A percentile compares a stretch with the other conserved stretches of the same genome.
Evolutionary conservation across 2,329 filamentous ascomycete species (phyloP).

Genomic region (Pyrenophora seminiperda): DNA sequence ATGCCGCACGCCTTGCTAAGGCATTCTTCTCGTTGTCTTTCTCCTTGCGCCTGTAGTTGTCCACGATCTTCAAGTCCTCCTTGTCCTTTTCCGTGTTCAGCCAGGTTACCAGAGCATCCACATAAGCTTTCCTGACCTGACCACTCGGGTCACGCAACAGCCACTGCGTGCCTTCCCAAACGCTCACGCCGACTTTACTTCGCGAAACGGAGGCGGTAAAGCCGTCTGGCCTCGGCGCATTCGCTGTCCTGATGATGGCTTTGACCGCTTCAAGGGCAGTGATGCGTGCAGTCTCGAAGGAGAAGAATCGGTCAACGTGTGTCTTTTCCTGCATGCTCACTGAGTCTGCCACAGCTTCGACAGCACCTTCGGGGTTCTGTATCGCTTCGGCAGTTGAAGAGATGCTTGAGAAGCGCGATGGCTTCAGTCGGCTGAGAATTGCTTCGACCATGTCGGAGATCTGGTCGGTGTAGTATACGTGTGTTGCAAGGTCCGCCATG

Average conservation of each 20-base stretch:
- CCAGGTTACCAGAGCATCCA: conserved; percentile 83
- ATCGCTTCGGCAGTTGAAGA: conserved; percentile 55
- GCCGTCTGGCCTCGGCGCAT: conserved; percentile 54
- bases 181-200: conserved; percentile 75
- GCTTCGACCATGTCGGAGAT: conserved; percentile 91
- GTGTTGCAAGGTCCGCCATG: conserved; percentile 88
- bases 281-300: conserved; percentile 64
- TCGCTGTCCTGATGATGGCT: conserved; percentile 80
- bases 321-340: conserved; percentile 59
- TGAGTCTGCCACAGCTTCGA: conserved; percentile 55
- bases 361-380: conserved; percentile 56
- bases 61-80: conserved; percentile 66
- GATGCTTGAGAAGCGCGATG: conserved; percentile 55
- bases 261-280: conserved; percentile 79
- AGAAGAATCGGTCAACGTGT: conserved; percentile 64
- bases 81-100: conserved; percentile 77
- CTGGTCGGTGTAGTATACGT: conserved; percentile 96
- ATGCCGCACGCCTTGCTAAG: conserved; percentile 67
- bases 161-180: conserved; percentile 98
- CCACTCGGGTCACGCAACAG: conserved; percentile 79
- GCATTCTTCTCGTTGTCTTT: conserved; percentile 52
- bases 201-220: conserved; percentile 64
- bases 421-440: conserved; percentile 78
- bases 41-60: conserved; percentile 55
- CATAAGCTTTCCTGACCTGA: conserved; percentile 81